These are phyloP conservation scores for Colletotrichum phormii DNA, from an alignment of 2,329 filamentous ascomycete genomes.

Conservation along the genomic window DNA sequence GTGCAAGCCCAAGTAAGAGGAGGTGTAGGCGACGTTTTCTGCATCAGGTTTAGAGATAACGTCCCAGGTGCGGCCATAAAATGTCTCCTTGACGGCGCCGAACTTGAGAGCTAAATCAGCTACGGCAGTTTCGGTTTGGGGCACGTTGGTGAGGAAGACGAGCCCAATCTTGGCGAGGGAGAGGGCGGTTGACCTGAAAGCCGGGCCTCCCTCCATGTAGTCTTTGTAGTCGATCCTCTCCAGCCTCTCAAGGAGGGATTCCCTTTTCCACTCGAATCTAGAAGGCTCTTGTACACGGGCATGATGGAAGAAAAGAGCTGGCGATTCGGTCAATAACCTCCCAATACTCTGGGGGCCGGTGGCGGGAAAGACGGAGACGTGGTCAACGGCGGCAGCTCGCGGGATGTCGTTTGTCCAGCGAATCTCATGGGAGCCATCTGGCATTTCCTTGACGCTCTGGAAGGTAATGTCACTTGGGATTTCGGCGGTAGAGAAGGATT, in stretches of 20 bases:
- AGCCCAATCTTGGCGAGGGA: conserved; percentile 77
- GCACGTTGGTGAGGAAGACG: conserved; percentile 81
- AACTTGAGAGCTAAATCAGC: conserved; percentile 77
- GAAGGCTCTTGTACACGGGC: not conserved
- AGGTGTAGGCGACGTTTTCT: conserved; percentile 94
- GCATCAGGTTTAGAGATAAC: conserved; percentile 84
- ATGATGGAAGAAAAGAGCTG: not conserved
- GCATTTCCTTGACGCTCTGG: conserved; percentile 42
- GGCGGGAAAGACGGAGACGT: conserved; percentile 50
- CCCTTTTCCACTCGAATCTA: conserved; percentile 53
- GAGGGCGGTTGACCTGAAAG: conserved; percentile 71
- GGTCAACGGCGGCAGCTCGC: conserved; percentile 44
- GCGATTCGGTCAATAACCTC: not conserved
- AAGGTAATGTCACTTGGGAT: conserved; percentile 51
- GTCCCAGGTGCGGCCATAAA: conserved; percentile 93
- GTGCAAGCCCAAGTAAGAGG: conserved; percentile 84
- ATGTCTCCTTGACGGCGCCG: conserved; percentile 84
- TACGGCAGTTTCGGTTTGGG: conserved; percentile 74
- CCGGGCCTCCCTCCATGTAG: conserved; percentile 72
- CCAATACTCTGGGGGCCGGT: conserved; percentile 40
- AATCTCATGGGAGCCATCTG: conserved; percentile 61
- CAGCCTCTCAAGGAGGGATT: conserved; percentile 53
- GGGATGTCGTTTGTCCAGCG: conserved; percentile 67
- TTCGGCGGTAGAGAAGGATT: conserved; percentile 60
- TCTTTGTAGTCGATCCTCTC: conserved; percentile 74